A percentile compares a stretch with the other conserved stretches of the same genome.
Evolutionary conservation across 2,329 filamentous ascomycete genomes (phyloP).

Genomic region (Pyricularia sp.): DNA sequence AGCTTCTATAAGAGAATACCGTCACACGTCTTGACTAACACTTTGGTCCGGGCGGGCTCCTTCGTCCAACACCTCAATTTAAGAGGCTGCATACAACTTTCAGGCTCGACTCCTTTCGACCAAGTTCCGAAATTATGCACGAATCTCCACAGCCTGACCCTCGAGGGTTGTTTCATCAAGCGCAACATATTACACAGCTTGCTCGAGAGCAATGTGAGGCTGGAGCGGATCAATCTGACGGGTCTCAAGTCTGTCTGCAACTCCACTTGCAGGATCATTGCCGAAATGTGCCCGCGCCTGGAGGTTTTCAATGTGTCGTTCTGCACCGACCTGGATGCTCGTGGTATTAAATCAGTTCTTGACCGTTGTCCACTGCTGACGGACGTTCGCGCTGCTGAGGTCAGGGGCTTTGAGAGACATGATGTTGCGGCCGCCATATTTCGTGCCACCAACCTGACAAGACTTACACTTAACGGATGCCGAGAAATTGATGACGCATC

Average conservation of each 20-base stretch:
- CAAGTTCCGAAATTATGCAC: constrained; percentile 62
- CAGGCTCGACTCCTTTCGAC: background rate
- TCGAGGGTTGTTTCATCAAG: constrained; percentile 57
- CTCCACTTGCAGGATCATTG: constrained; percentile 73
- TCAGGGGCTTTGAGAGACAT: constrained; percentile 63
- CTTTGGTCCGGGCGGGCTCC: constrained; percentile 73
- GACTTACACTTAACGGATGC: constrained; percentile 71
- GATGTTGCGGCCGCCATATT: constrained; percentile 65
- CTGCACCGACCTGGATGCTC: constrained; percentile 75
- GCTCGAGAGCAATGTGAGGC: constrained; percentile 56
- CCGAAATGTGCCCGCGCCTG: constrained; percentile 66
- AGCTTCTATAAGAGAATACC: constrained; percentile 83
- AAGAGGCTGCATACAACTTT: constrained; percentile 66
- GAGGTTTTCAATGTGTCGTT: constrained; percentile 82
- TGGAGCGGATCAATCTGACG: constrained; percentile 78
- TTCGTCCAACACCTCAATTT: constrained; percentile 88
- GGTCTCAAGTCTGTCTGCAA: constrained; percentile 72
- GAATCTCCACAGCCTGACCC: constrained; percentile 75
- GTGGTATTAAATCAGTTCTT: constrained; percentile 60
- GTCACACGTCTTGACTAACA: constrained; percentile 67
- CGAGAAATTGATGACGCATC: constrained; percentile 63
- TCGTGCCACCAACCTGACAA: constrained; percentile 65
- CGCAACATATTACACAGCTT: constrained; percentile 74
- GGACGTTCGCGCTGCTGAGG: constrained; percentile 72
- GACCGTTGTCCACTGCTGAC: constrained; percentile 58